Evolutionary conservation across 306 rosid genomes (phyloP).

Genomic region (Vigna nakashimae): DNA sequence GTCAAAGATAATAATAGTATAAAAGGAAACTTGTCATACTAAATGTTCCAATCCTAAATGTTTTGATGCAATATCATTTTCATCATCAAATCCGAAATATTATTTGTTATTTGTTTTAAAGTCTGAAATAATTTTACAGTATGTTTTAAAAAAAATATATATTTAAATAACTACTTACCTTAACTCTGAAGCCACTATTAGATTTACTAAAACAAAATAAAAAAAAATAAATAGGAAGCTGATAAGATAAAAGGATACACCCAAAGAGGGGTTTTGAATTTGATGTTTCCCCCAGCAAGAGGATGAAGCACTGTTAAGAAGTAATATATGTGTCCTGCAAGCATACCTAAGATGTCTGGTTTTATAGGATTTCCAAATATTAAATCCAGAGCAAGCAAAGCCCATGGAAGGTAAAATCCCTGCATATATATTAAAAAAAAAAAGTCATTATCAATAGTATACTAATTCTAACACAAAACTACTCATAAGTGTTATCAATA

Average conservation of each 20-base stretch:
- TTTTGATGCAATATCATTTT: too few relatives aligned
- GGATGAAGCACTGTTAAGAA: constrained; percentile 82
- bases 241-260: constrained; percentile 65
- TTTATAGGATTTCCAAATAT: constrained; percentile 57
- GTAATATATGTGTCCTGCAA: constrained; percentile 78
- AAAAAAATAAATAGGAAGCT: not conserved
- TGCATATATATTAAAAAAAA: constrained; percentile 2
- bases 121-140: too few relatives aligned
- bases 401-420: constrained; percentile 88
- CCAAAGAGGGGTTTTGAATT: constrained; percentile 68
- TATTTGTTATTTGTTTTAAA: too few relatives aligned
- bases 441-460: not conserved
- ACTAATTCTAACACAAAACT: not conserved
- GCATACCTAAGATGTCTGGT: constrained; percentile 63
- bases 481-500: not conserved
- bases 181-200: too few relatives aligned
- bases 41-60: too few relatives aligned
- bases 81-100: too few relatives aligned
- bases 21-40: too few relatives aligned
- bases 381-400: constrained; percentile 59
- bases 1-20: too few relatives aligned
- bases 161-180: too few relatives aligned
- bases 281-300: constrained; percentile 66
- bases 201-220: too few relatives aligned
- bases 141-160: too few relatives aligned